Evolutionary conservation across 192 early-diverging fungal genomes (phyloP).

Genomic region (Phycomyces nitens): DNA sequence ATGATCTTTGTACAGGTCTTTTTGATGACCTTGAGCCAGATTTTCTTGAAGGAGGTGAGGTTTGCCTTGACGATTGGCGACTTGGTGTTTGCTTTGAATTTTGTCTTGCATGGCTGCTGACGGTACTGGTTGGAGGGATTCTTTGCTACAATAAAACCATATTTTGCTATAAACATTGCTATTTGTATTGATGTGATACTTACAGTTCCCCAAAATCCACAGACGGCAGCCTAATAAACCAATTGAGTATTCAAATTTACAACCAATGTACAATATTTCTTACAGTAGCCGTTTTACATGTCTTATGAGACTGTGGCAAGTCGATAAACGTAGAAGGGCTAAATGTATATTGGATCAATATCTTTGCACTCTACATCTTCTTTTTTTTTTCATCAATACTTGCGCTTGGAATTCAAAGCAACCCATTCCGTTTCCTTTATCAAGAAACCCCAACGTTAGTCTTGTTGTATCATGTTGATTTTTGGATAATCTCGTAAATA

Average conservation of each 20-base stretch:
- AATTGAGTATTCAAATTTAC: background rate
- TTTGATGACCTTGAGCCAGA: background rate
- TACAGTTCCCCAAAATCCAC: constrained; percentile 17
- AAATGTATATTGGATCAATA: background rate
- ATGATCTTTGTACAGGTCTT: background rate
- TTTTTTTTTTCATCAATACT: background rate
- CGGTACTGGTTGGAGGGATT: background rate
- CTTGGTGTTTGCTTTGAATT: background rate
- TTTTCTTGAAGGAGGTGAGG: background rate
- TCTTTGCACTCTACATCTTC: background rate
- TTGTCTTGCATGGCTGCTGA: background rate
- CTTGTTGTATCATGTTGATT: background rate
- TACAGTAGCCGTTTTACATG: constrained; percentile 11
- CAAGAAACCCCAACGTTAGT: background rate
- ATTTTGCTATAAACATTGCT: background rate
- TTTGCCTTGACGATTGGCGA: background rate
- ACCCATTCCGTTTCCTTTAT: constrained; percentile 15
- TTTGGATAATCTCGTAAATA: background rate
- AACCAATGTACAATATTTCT: background rate
- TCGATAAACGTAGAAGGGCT: background rate
- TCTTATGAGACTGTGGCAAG: background rate
- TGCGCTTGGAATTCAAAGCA: constrained; percentile 18
- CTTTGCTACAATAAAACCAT: constrained; percentile 3
- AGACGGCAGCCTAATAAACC: constrained; percentile 3
- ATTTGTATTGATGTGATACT: background rate